A percentile compares a stretch with the other conserved stretches of the same genome.
Evolutionary conservation across 345 rosid genomes (phyloP).

Genomic region (Arabidopsis thaliana): TAIR10.1 NC_003070.9:203001-203500

Average conservation of each 20-base stretch:
- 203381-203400: slow-evolving; percentile 96
- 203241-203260: background rate
- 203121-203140: slow-evolving; percentile 68
- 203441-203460: slow-evolving; percentile 48
- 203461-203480: slow-evolving; percentile 89
- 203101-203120: slow-evolving; percentile 80
- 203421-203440: slow-evolving; percentile 67
- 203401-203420: slow-evolving; percentile 93
- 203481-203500: slow-evolving; percentile 94
- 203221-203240: background rate
- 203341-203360: slow-evolving; percentile 63
- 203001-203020: slow-evolving; percentile 82
- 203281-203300: slow-evolving; percentile 86
- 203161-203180: background rate
- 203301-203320: slow-evolving; percentile 87
- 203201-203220: background rate
- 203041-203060: slow-evolving; percentile 83
- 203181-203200: background rate
- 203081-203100: slow-evolving; percentile 77
- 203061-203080: slow-evolving; percentile 57
- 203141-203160: background rate
- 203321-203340: slow-evolving; percentile 75
- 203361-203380: slow-evolving; percentile 94
- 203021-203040: slow-evolving; percentile 80
- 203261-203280: slow-evolving; percentile 90